Base-by-base conservation (phyloP, 768 basidiomycete genomes). In the Suillus occidentalis region DNA sequence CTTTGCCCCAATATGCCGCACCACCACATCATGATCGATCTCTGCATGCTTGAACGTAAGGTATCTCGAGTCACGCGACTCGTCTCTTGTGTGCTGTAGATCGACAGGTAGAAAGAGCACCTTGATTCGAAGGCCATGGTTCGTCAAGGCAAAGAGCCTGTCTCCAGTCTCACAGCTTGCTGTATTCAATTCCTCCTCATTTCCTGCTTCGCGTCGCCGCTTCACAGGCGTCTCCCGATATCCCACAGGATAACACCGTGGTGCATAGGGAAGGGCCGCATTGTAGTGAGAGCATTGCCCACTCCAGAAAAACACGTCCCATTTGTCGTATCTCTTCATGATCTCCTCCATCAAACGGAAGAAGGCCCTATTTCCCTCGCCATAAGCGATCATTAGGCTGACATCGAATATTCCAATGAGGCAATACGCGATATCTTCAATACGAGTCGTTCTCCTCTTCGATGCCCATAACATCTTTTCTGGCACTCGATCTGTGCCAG, bases 361-460 rank as follows among this genome's bases (percentile, higher is more conserved):
- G 63, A 71, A 71, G 4, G 70, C 70, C 9, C 64, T 66, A 20
- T 43, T 49, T 8, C 70, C 70, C 45, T 68, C 69, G 12, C 70
- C 70, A 42, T 71, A 71, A 25, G 63, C 60, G 20, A 71, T 45
- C 14, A 67, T 62, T 42, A 71, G 55, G 52, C 60, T 64, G 34
- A 68, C 63, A 59, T 70, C 61, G 37, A 71, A 63, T 28, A 71
- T 61, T 25, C 67, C 69, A 42, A 70, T 62, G 18, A 71, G 56
- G 14, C 55, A 70, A 61, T 71, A 71, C 34, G 69, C 67, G 12
- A 28, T 64, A 42, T 71, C 70, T 60, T 70, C 70, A n/a, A 56
- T 52, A 12, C 67, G 61, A 20, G 70, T 68, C n/a, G 70, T 71
- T 34, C 62, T 66, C 60, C 70, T 65, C 34, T 64, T 52, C 18